A percentile compares a stretch with the other conserved stretches of the same genome.
phyloP scores from a whole-genome alignment of 495 filamentous ascomycete genomes.

The Staphylotrichum longicolle region DNA sequence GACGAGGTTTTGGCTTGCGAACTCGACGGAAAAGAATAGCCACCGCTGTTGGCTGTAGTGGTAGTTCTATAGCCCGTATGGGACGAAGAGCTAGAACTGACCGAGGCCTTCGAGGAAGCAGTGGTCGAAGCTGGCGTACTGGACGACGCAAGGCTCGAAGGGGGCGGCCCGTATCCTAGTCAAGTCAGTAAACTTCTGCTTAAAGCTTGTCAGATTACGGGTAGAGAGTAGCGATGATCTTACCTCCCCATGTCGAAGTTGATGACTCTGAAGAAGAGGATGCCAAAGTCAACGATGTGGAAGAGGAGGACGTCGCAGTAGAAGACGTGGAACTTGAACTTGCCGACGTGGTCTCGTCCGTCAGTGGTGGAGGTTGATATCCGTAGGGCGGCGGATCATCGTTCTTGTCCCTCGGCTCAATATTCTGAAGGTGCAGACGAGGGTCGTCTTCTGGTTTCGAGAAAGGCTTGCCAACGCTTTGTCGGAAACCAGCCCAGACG shows the following conservation, averaged over 20 bases:
- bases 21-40: conserved; percentile 1
- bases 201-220: neutral
- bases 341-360: neutral
- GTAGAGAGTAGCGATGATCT: neutral
- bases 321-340: neutral
- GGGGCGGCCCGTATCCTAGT: conserved; percentile 9
- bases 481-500: conserved; percentile 30
- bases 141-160: neutral
- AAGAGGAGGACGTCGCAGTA: neutral
- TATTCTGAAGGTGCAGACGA: conserved; percentile 2
- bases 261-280: neutral
- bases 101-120: neutral
- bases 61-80: neutral
- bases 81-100: neutral
- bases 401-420: conserved; percentile 28
- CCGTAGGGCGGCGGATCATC: conserved; percentile 42
- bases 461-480: conserved; percentile 18
- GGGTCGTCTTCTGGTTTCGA: conserved; percentile 8
- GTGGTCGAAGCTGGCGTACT: neutral
- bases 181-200: neutral
- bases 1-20: neutral
- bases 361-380: conserved; percentile 39
- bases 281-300: no score
- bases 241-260: conserved; percentile 7
- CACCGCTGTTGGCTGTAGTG: neutral